Base-by-base conservation (phyloP, 2,329 filamentous ascomycete genomes). In the Periconia digitata region DNA sequence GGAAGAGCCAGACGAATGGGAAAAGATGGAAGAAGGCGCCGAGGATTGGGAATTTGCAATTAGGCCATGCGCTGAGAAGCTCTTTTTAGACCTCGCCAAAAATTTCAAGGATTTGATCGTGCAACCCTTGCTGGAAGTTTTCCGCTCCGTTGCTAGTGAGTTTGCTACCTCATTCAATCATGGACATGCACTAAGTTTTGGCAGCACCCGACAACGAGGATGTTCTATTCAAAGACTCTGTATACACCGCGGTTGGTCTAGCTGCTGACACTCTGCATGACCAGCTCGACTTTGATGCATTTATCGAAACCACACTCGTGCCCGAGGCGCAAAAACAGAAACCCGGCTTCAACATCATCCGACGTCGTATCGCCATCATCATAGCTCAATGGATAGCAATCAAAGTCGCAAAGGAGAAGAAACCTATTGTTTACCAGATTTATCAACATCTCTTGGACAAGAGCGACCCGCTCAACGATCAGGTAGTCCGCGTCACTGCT, bases 1-100 rank as follows among this genome's bases (percentile, higher is more conserved):
- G 66, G 87, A 95, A 64, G 91, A 96, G 49, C 90, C 92, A 0
- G 90, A 99, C 69, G 91, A 95, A 45, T 99, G 94, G 92, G 92
- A 96, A 70, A 86, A 89, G 55, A 85, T 87, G 61, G 91, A 96
- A 74, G 90, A 95, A 62, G 88, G 86, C 51, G 85, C 88, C 29
- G 89, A 90, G 58, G 70, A 71, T 50, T 97, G 89, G 81, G 91
- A 97, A 63, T 96, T 92, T 76, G 89, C 92, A 49, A 86, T 97
- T 44, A 85, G 92, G 24, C 90, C 92, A 2, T 97, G 92, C 66
- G 87, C 94, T 0, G 94, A 99, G 72, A 95, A 92, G 71, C 79
- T 99, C 13, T 96, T 97, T 71, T 79, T 96, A 58, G 92, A 96
- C 62, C 82, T 99, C 16, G 83, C 96, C 51, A 89, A 90, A 52